These are phyloP conservation scores for Manihot esculenta DNA, from an alignment of 441 rosid genomes.

Conservation along the genomic window DNA sequence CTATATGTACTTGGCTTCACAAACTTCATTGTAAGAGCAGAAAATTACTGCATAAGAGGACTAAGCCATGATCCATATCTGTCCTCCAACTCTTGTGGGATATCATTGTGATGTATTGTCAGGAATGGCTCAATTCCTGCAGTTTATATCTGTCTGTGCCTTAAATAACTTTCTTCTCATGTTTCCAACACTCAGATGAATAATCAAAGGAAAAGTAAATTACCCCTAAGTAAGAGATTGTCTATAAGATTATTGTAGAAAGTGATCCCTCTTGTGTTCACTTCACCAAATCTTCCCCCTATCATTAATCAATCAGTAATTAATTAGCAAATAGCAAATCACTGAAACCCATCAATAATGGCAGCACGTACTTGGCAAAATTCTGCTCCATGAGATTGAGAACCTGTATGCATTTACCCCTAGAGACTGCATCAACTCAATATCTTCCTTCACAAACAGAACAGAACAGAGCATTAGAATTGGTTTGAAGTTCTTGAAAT, in stretches of 20 bases:
- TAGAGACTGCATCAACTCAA: slow-evolving; percentile 36
- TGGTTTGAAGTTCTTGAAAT: neutral
- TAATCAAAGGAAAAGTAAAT: neutral
- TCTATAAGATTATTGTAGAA: slow-evolving; percentile 46
- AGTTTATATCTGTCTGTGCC: no score
- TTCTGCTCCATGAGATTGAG: slow-evolving; percentile 51
- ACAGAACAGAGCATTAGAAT: neutral
- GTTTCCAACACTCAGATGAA: no score
- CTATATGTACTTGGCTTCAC: no score
- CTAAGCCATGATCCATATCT: slow-evolving; percentile 51
- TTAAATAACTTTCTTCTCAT: neutral
- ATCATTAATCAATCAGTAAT: neutral
- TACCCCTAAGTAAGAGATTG: slow-evolving; percentile 43
- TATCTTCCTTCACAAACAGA: slow-evolving; percentile 36
- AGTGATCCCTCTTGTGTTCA: slow-evolving; percentile 40
- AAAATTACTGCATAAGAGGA: slow-evolving; percentile 44
- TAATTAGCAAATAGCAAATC: neutral
- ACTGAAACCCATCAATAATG: neutral
- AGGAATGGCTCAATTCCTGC: slow-evolving; percentile 56
- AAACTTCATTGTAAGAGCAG: neutral
- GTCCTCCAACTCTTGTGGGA: slow-evolving; percentile 47
- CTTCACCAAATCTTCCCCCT: slow-evolving; percentile 50
- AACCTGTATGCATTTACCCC: slow-evolving; percentile 46
- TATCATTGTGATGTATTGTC: slow-evolving; percentile 45
- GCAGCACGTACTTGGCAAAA: slow-evolving; percentile 35